These are phyloP conservation scores for Physcomitrellopsis africana DNA, from an alignment of 225 moss, liverwort and hornwort genomes.

Conservation along the genomic window DNA sequence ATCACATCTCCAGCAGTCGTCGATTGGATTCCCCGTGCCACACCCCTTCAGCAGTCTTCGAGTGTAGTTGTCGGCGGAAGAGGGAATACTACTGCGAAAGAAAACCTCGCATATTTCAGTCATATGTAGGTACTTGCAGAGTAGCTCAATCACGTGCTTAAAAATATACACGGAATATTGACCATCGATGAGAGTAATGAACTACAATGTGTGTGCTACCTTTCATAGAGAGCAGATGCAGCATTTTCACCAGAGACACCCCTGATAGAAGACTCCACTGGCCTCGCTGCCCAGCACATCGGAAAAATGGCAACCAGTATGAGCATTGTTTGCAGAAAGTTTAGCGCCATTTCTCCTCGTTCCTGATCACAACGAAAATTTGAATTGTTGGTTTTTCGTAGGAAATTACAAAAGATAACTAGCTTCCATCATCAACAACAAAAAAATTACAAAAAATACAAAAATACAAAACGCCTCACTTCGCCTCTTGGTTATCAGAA, in stretches of 20 bases:
- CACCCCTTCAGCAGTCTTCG: slow-evolving; percentile 39
- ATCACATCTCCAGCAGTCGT: slow-evolving; percentile 65
- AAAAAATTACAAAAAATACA: too few species aligned
- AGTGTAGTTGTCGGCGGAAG: slow-evolving; percentile 37
- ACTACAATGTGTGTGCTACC: slow-evolving; percentile 15
- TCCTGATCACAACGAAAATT: slow-evolving; percentile 8
- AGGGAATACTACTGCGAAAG: slow-evolving; percentile 26
- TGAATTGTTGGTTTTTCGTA: background rate
- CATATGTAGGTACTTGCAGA: background rate
- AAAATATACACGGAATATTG: background rate
- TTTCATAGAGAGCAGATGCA: slow-evolving; percentile 20
- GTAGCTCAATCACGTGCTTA: background rate
- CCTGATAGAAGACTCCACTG: slow-evolving; percentile 5
- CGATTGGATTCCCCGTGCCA: slow-evolving; percentile 55
- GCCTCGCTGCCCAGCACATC: slow-evolving; percentile 30
- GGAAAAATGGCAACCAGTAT: slow-evolving; percentile 36
- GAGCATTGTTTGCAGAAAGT: slow-evolving; percentile 18
- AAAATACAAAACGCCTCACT: too few species aligned
- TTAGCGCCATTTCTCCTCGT: slow-evolving; percentile 40
- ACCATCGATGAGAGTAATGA: background rate
- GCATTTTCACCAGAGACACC: slow-evolving; percentile 3
- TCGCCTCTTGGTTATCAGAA: too few species aligned
- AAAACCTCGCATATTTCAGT: background rate
- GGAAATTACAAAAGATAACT: background rate
- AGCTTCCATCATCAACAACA: too few species aligned